Evolutionary conservation across 2,329 filamentous ascomycete genomes (phyloP).

Genomic region (Apiospora pterosperma): DNA sequence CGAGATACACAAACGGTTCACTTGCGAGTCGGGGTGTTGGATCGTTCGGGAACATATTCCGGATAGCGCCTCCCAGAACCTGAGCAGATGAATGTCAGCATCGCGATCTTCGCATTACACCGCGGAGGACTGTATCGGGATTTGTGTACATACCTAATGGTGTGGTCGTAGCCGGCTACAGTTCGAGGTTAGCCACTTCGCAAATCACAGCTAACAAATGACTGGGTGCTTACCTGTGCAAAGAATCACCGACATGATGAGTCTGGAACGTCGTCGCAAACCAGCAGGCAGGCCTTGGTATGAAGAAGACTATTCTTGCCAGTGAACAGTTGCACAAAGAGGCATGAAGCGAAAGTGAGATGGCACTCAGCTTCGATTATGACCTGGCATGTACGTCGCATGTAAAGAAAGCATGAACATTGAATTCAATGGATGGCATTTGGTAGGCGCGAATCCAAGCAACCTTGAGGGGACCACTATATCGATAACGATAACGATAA

Average conservation of each 20-base stretch:
- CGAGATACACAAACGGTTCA: slow-evolving; percentile 96
- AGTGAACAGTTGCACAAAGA: neutral
- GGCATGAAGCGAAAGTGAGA: neutral
- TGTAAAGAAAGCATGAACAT: neutral
- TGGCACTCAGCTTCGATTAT: neutral
- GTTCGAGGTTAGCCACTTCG: neutral
- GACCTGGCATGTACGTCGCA: neutral
- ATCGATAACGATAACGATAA: neutral
- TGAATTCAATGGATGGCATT: neutral
- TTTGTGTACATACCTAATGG: slow-evolving; percentile 47
- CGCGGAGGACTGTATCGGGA: neutral
- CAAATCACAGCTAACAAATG: neutral
- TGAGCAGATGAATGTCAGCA: slow-evolving; percentile 30
- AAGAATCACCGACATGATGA: slow-evolving; percentile 5
- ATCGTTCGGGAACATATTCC: slow-evolving; percentile 98
- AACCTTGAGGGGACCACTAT: neutral
- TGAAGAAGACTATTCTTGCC: neutral
- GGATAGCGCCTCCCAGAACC: slow-evolving; percentile 97
- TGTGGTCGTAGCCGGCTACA: slow-evolving; percentile 60
- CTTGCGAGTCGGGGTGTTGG: slow-evolving; percentile 95
- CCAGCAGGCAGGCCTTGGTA: neutral
- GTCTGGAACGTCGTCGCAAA: neutral
- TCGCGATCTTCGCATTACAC: neutral
- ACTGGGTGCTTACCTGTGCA: neutral
- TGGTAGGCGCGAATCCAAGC: neutral